Evolutionary conservation across 257 asterid species (phyloP).

Genomic region (Fraxinus americana): DNA sequence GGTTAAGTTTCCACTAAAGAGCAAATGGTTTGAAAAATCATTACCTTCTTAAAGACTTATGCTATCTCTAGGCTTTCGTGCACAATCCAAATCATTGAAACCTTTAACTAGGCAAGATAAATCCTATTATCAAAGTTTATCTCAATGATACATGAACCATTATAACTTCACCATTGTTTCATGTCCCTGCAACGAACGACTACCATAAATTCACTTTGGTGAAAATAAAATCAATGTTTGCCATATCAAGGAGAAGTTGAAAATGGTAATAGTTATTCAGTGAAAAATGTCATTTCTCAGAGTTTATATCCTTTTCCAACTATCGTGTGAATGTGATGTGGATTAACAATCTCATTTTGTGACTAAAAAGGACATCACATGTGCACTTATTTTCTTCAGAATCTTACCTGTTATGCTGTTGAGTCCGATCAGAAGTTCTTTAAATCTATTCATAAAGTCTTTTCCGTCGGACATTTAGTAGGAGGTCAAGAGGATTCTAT

Average conservation of each 20-base stretch:
- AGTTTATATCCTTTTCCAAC: background rate
- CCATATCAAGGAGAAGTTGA: background rate
- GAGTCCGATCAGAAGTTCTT: background rate
- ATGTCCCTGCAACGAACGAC: background rate
- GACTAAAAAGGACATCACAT: background rate
- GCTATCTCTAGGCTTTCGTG: background rate
- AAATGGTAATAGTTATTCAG: background rate
- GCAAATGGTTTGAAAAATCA: background rate
- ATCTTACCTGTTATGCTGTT: background rate
- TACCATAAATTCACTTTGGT: background rate
- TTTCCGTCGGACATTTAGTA: background rate
- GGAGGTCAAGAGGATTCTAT: background rate
- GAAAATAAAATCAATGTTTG: background rate
- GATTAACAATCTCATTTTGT: background rate
- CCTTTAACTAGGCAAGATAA: background rate
- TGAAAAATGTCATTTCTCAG: background rate
- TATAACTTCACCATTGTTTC: background rate
- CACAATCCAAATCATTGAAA: background rate
- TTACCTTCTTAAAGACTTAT: background rate
- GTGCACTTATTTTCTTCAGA: background rate
- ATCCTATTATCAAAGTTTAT: background rate
- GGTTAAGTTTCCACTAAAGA: background rate
- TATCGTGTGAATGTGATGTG: background rate
- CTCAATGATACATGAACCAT: background rate
- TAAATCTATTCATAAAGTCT: background rate